These are phyloP conservation scores for Botrytis elliptica DNA, from an alignment of 2,329 filamentous ascomycete species.

Conservation along the genomic window DNA sequence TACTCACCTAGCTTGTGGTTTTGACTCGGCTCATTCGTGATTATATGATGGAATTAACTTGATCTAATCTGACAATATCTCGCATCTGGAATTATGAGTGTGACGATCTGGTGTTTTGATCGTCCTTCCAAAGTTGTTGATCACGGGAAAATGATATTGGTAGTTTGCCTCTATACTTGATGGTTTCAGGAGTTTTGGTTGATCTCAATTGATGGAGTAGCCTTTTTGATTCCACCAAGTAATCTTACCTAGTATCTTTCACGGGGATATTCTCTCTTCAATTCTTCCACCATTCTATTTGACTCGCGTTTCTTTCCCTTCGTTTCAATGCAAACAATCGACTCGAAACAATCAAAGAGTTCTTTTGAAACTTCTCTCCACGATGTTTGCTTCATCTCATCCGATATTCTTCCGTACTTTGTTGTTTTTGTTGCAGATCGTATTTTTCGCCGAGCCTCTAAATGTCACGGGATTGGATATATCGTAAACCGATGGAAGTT, in stretches of 20 bases:
- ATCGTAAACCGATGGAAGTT: neutral
- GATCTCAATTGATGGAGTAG: neutral
- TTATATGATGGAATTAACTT: conserved; percentile 22
- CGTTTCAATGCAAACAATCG: neutral
- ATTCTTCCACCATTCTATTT: neutral
- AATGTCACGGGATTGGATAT: neutral
- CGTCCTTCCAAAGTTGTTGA: neutral
- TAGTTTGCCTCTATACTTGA: neutral
- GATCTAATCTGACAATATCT: conserved; percentile 26
- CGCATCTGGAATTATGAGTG: neutral
- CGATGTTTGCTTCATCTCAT: neutral
- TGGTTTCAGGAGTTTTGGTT: neutral
- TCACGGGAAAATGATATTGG: neutral
- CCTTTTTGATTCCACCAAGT: neutral
- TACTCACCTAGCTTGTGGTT: conserved; percentile 22
- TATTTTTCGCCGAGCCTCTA: conserved; percentile 12
- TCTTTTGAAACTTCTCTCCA: neutral
- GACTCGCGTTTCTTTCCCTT: neutral
- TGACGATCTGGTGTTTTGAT: neutral
- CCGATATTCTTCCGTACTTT: conserved; percentile 8
- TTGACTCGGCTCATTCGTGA: conserved; percentile 19
- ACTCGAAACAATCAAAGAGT: neutral
- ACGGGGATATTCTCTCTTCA: neutral
- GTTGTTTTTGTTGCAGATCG: conserved; percentile 16
- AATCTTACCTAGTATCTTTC: neutral